Evolutionary conservation across 805 yeast genomes (phyloP).

Genomic region (Lachancea waltii): DNA sequence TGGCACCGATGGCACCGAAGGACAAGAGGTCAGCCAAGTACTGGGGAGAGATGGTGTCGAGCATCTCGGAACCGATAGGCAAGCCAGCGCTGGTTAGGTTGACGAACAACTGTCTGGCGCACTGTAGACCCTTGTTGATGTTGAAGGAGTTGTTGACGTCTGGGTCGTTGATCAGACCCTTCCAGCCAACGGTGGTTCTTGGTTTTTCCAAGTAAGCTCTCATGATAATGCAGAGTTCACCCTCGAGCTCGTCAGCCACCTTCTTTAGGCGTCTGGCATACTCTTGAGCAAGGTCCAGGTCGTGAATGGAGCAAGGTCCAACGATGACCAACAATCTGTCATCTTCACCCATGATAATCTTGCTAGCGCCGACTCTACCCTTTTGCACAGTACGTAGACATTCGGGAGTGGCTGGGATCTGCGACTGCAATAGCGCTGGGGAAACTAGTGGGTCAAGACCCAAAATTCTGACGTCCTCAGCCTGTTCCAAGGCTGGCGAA

Average conservation of each 20-base stretch:
- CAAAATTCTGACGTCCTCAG: slow-evolving; percentile 69
- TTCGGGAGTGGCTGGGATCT: slow-evolving; percentile 57
- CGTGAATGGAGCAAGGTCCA: slow-evolving; percentile 97
- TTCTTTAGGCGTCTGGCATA: slow-evolving; percentile 67
- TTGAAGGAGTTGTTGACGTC: slow-evolving; percentile 88
- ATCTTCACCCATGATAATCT: slow-evolving; percentile 64
- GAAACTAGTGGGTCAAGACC: slow-evolving; percentile 94
- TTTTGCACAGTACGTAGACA: slow-evolving; percentile 57
- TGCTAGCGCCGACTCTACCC: slow-evolving; percentile 75
- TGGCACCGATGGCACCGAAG: slow-evolving; percentile 97
- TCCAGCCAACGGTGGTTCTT: slow-evolving; percentile 99
- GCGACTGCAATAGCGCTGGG: slow-evolving; percentile 85
- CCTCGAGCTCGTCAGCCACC: slow-evolving; percentile 61
- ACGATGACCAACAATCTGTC: slow-evolving; percentile 84
- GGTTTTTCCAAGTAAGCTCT: slow-evolving; percentile 98
- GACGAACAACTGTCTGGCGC: slow-evolving; percentile 77
- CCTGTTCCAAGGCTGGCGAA: slow-evolving; percentile 25
- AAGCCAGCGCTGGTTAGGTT: slow-evolving; percentile 72
- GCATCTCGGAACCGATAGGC: slow-evolving; percentile 97
- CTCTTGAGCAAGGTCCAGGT: slow-evolving; percentile 80
- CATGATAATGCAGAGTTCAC: slow-evolving; percentile 82
- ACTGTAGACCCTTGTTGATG: slow-evolving; percentile 88
- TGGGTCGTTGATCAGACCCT: slow-evolving; percentile 95
- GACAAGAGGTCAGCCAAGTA: slow-evolving; percentile 84
- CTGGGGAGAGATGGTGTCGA: slow-evolving; percentile 97